Conservation (phyloP, 805 yeast species). For the Pichia gijzeniarum region DNA sequence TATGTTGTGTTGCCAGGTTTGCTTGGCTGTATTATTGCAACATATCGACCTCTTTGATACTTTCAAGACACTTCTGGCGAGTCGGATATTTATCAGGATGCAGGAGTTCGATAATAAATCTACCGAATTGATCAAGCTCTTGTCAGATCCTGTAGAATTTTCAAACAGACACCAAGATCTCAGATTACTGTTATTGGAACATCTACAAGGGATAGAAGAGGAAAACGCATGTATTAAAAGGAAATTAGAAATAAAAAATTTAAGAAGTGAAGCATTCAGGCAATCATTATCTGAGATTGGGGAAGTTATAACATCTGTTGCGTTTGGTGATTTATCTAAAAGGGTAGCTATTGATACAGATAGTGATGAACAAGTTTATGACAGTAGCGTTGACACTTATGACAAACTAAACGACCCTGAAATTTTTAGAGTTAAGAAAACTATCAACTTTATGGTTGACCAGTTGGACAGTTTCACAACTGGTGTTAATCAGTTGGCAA, state of each 20-base stretch:
- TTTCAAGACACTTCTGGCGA: too few species aligned
- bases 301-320: conserved; percentile 80
- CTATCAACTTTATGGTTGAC: conserved; percentile 86
- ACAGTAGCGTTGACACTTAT: conserved; percentile 30
- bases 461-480: conserved; percentile 75
- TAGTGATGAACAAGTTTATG: neutral
- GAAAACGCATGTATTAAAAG: conserved; percentile 17
- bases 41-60: too few species aligned
- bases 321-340: conserved; percentile 80
- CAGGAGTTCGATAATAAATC: neutral
- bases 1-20: too few species aligned
- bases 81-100: too few species aligned
- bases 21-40: too few species aligned
- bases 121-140: neutral
- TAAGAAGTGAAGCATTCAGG: conserved; percentile 64
- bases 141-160: conserved; percentile 22
- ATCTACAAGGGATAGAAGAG: conserved; percentile 11
- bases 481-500: conserved; percentile 80
- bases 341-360: conserved; percentile 60
- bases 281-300: conserved; percentile 75
- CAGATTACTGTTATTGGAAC: conserved; percentile 16
- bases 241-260: conserved; percentile 16
- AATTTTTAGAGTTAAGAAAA: conserved; percentile 68
- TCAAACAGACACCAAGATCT: conserved; percentile 17
- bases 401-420: conserved; percentile 60